Percentiles rank a stretch among this genome's conserved stretches.
Evolutionary conservation across 495 filamentous ascomycete species (phyloP).

Genomic region (Melanomma pulvis-pyrius): DNA sequence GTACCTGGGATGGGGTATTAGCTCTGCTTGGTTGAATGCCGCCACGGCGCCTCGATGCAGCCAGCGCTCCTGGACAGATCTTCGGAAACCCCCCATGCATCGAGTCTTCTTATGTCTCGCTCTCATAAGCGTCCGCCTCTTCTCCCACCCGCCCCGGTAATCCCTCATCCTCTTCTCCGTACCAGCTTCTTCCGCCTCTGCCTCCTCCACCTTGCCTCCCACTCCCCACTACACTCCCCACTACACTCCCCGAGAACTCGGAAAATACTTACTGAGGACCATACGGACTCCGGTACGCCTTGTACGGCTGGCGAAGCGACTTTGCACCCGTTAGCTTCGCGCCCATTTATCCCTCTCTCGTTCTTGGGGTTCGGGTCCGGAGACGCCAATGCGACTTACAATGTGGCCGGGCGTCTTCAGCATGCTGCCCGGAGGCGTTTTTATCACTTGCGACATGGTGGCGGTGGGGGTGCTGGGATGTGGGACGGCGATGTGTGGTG

Average conservation of each 20-base stretch:
- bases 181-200: too few relatives aligned
- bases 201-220: neutral
- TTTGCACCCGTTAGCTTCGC: constrained; percentile 5
- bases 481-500: neutral
- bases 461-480: constrained; percentile 8
- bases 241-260: neutral
- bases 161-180: neutral
- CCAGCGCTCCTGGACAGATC: too few relatives aligned
- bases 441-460: constrained; percentile 11
- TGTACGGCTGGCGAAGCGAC: constrained; percentile 30
- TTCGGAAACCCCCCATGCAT: too few relatives aligned
- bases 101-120: neutral
- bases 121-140: neutral
- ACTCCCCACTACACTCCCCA: neutral
- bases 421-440: constrained; percentile 7
- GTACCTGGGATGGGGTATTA: constrained; percentile 54
- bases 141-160: neutral
- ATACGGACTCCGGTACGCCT: constrained; percentile 50
- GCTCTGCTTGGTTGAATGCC: too few relatives aligned
- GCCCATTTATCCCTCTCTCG: neutral
- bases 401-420: constrained; percentile 13
- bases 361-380: neutral
- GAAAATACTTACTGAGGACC: constrained; percentile 47
- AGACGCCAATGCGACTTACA: constrained; percentile 9
- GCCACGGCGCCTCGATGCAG: too few relatives aligned